A percentile compares a stretch with the other conserved stretches of the same genome.
Conservation (phyloP, 2,329 filamentous ascomycete species). For the Talaromyces atroroseus region DNA sequence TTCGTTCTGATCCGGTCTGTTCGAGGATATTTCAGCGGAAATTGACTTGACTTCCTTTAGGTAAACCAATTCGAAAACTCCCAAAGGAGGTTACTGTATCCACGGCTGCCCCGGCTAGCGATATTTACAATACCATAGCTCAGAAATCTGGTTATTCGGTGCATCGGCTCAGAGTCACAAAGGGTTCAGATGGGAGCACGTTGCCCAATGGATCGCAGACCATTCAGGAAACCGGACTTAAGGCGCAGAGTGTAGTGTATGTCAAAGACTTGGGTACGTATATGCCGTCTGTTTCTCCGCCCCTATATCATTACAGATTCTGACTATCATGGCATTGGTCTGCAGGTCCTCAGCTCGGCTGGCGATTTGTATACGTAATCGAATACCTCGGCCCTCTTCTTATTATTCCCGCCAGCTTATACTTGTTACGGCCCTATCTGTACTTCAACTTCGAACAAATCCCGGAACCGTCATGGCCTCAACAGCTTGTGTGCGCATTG, state of each 20-base stretch:
- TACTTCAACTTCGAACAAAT: constrained; percentile 52
- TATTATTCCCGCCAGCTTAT: constrained; percentile 72
- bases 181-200: constrained; percentile 56
- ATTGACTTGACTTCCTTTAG: constrained; percentile 31
- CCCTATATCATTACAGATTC: not conserved
- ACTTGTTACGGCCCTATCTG: constrained; percentile 64
- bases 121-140: constrained; percentile 56
- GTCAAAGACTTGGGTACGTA: constrained; percentile 86
- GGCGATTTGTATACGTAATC: constrained; percentile 90
- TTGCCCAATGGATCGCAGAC: constrained; percentile 51
- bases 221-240: constrained; percentile 52
- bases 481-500: constrained; percentile 68
- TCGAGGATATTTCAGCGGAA: constrained; percentile 11
- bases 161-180: constrained; percentile 59
- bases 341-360: constrained; percentile 77
- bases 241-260: constrained; percentile 60
- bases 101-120: constrained; percentile 46
- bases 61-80: constrained; percentile 58
- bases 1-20: constrained; percentile 3
- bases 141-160: constrained; percentile 50
- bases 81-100: constrained; percentile 52
- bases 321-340: not conserved
- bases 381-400: constrained; percentile 91
- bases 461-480: constrained; percentile 55
- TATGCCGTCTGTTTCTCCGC: not conserved